Evolutionary conservation across 2,329 filamentous ascomycete species (phyloP), one percentile per base, ranked within the genome.

Genomic region (Ascochyta rabiei): DNA sequence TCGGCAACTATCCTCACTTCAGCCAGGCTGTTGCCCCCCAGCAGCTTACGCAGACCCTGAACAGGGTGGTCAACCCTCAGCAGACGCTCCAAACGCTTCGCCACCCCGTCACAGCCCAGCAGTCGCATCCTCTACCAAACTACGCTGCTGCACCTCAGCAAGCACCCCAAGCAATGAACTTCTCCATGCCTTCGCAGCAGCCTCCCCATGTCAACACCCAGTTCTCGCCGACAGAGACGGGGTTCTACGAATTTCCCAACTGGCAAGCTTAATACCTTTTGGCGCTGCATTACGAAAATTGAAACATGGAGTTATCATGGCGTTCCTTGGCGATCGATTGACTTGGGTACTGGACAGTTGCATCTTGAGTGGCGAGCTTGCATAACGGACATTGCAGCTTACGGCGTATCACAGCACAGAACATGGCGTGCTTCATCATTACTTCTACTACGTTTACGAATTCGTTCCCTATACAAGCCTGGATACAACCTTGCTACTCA

Each of bases 11-110:
- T 5, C 42, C 47, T 47, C 43, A 46, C 28, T 56, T 51, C 37
- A 56, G 53, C 43, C 48, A 56, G 15, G 53, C 53, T 40, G 48
- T 56, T 44, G 53, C 53, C 19, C 53, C 53, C 15, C 53, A 56
- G 21, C 53, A 56, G 39, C 53, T 56, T 38, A 56, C 53, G 13
- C 53, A 56, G 34, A 56, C 47, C 6, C 33, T 56, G 38, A 56
- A 56, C 47, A 49, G 53, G 24, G 53, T 56, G 13, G 53, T 56
- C 26, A 52, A 51, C 28, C 53, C 53, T 39, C 47, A 51, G 39
- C 53, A 56, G 23, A 51, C 53, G 3, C 47, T 52, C 6, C 53
- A 56, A 39, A 51, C 48, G 19, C 53, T 56, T 51, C 53, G 53
- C 23, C 53, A 56, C 19, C 53, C 53, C 16, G 48, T 33, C 24